These are phyloP conservation scores for Aspergillus transmontanensis DNA, from an alignment of 2,329 filamentous ascomycete species.

Conservation along the genomic window DNA sequence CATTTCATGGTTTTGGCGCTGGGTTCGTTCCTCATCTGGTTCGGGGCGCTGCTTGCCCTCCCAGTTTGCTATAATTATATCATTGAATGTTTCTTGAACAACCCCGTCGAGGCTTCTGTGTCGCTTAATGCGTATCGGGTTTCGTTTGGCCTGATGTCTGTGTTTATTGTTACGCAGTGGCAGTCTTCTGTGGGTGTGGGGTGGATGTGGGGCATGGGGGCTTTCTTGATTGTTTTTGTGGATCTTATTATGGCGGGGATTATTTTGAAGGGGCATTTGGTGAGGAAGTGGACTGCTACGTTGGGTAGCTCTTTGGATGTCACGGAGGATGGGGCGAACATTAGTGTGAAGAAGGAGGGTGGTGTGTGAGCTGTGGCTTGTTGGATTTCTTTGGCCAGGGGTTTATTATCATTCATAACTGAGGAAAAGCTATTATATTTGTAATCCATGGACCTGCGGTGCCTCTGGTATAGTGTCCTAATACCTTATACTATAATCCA, in stretches of 20 bases:
- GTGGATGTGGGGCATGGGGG: conserved; percentile 5
- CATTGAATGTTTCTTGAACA: conserved; percentile 36
- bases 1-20: conserved; percentile 46
- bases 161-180: conserved; percentile 10
- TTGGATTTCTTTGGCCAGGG: too few relatives aligned
- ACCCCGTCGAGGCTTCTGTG: conserved; percentile 7
- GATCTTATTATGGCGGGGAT: conserved; percentile 4
- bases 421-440: too few relatives aligned
- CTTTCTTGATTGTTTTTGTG: conserved; percentile 7
- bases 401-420: too few relatives aligned
- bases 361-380: neutral
- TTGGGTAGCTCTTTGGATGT: neutral
- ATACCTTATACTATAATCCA: too few relatives aligned
- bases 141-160: conserved; percentile 4
- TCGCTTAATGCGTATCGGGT: conserved; percentile 7
- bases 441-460: too few relatives aligned
- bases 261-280: conserved; percentile 3
- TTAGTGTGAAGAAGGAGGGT: conserved; percentile 8
- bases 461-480: too few relatives aligned
- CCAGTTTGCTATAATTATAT: conserved; percentile 30
- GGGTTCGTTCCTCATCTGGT: conserved; percentile 43
- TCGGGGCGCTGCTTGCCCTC: conserved; percentile 34
- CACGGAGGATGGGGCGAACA: conserved; percentile 5
- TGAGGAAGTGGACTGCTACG: neutral
- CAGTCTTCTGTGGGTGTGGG: neutral